These are phyloP conservation scores for Naganishia liquefaciens DNA, from an alignment of 1,284 basidiomycete genomes.

Conservation along the genomic window DNA sequence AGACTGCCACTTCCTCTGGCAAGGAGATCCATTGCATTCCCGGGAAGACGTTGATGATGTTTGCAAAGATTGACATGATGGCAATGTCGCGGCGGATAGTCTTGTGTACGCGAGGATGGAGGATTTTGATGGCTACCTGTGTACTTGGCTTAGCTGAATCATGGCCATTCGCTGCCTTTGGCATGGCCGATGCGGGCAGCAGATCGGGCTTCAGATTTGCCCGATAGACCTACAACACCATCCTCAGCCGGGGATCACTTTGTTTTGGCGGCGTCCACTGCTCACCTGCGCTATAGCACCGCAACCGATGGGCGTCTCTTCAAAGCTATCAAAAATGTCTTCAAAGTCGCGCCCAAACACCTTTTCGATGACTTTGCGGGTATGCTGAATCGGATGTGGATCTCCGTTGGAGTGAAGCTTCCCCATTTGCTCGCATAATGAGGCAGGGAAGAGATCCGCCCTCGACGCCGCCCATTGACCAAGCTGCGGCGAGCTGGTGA, in stretches of 20 bases:
- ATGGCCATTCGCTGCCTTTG: conserved; percentile 21
- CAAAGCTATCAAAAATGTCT: conserved; percentile 90
- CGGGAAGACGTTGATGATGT: conserved; percentile 74
- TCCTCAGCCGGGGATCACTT: not conserved
- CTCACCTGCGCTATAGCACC: conserved; percentile 93
- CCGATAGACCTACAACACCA: conserved; percentile 69
- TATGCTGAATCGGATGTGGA: conserved; percentile 79
- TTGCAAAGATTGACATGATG: conserved; percentile 93
- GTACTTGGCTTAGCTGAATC: conserved; percentile 61
- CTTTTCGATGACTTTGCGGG: conserved; percentile 75
- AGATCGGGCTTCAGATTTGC: conserved; percentile 80
- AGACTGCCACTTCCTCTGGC: conserved; percentile 91
- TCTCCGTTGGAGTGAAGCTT: conserved; percentile 85
- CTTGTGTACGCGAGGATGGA: conserved; percentile 82
- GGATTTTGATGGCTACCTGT: conserved; percentile 90
- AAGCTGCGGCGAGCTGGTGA: conserved; percentile 60
- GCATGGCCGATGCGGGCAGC: conserved; percentile 59
- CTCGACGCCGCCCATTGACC: conserved; percentile 98
- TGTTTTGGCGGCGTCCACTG: conserved; percentile 1
- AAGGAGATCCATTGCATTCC: conserved; percentile 97
- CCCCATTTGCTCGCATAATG: conserved; percentile 84
- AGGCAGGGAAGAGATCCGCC: conserved; percentile 88
- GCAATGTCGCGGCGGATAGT: conserved; percentile 83
- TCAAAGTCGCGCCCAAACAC: conserved; percentile 81
- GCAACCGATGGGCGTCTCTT: conserved; percentile 84